Evolutionary conservation across 371 early-diverging fungal genomes (phyloP), one percentile per base, ranked within the genome.

Genomic region (Circinella minor): DNA sequence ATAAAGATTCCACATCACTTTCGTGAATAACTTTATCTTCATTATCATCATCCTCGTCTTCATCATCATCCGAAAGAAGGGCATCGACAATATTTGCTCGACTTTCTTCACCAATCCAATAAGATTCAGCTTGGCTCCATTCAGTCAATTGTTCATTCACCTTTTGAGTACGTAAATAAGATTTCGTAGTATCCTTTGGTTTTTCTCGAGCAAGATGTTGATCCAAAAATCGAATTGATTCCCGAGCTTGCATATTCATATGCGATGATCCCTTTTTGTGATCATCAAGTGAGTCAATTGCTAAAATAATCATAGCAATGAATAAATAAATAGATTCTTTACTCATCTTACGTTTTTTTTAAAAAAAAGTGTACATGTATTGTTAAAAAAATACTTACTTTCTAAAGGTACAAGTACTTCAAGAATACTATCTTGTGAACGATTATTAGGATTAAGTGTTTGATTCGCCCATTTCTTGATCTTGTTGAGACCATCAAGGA

Each of bases 151-250:
- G 79, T 59, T 89, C 87, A 27, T 69, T 74, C 10, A 89, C 55
- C 20, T 81, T 79, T 69, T 85, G 85, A 0, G 81, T 82, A 36
- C 85, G 74, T 37, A 85, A 66, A 34, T 66, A 80, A 4, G 82
- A 85, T 0, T 71, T 49, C 0, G 66, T 75, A 3, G 55, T 51
- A 14, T 67, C 69, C 34, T 69, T 61, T 1, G 49, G 54, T 18
- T 48, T 49, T 4, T 71, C 67, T 61, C 67, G 4, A 51, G 51
- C 70, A 43, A 88, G 59, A 55, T 81, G 73, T 36, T 92, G 88
- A 73, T 94, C 94, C 64, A 94, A 75, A 69, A 85, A 94, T 18
- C 94, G 88, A 67, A 90, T 94, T 4, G 92, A 92, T 67, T 92
- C 92, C 61, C 94, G 80, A 0, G 93, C 90, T 55, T 87, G 85